Base-by-base conservation (phyloP, 352 stramenopile genomes). In the Phytopythium helicoides region DNA sequence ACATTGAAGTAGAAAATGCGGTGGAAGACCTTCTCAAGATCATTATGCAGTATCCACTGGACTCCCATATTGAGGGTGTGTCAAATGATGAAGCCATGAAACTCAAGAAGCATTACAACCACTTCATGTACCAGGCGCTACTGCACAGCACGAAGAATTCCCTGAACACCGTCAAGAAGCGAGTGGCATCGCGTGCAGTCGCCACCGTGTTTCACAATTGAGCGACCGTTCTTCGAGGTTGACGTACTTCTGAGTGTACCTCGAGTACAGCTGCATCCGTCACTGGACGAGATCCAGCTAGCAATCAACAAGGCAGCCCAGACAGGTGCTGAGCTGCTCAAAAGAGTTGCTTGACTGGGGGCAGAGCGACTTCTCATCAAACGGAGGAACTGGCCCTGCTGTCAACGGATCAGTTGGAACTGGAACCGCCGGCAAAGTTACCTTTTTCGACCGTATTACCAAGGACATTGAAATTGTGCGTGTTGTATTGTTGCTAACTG, bases 381-480 rank as follows among this genome's bases (percentile, higher is more conserved):
- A 62, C 0, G 60, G 49, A 52, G 50, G 49, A 14, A 33, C 37
- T 10, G 50, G 57, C 28, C 54, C 54, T 28, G 47, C 49, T 1
- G 16, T 35, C 26, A 50, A 50, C 9, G 44, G 26, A 22, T 25
- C 25, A 16, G 25, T n/a, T 10, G 25, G 25, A 6, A 34, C 34
- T n/a, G n/a, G 21, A 28, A 79, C 65, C 22, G 70, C 66, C 18
- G 60, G 62, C 1, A 90, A 89, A 39, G 54, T 77, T 6, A 98
- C 95, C 12, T 99, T 99, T 63, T 99, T 99, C 60, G 95, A 98
- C 52, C 87, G 95, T 0, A 99, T 99, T 47, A 98, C 95, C 0
- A 98, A 98, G 53, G 97, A 99, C 62, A 98, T 99, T 65, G 96
- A 99, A 68, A 98, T 99, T 42, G 97, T 99, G 1, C 94, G 96